Evolutionary conservation across 257 asterid species (phyloP).

Genomic region (Solanum neorickii): DNA sequence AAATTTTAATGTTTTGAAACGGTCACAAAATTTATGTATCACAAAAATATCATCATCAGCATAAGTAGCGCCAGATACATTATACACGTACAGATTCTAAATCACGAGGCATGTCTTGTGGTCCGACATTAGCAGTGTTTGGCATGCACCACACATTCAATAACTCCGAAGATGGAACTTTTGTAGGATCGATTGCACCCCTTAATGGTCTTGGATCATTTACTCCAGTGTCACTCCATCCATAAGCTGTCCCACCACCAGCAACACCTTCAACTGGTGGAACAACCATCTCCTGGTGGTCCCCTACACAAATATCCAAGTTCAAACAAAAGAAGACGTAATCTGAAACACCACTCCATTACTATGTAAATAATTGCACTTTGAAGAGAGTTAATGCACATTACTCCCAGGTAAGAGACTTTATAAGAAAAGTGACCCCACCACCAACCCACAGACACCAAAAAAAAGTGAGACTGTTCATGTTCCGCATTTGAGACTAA

Average conservation of each 20-base stretch:
- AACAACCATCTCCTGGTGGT: slow-evolving; percentile 41
- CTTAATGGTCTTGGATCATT: slow-evolving; percentile 39
- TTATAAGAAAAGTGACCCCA: neutral
- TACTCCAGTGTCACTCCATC: slow-evolving; percentile 65
- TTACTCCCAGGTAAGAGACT: neutral
- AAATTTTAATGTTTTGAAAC: neutral
- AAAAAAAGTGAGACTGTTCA: neutral
- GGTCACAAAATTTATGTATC: neutral
- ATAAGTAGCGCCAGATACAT: neutral
- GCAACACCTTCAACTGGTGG: slow-evolving; percentile 98
- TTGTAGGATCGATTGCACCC: slow-evolving; percentile 71
- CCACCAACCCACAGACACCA: neutral
- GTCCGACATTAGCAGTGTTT: slow-evolving; percentile 81
- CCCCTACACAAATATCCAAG: slow-evolving; percentile 30
- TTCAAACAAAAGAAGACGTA: neutral
- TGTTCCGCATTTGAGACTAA: neutral
- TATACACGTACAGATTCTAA: slow-evolving; percentile 62
- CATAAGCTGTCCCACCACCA: slow-evolving; percentile 97
- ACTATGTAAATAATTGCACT: neutral
- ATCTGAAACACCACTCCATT: neutral
- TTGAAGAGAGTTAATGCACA: neutral
- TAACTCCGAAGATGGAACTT: slow-evolving; percentile 66
- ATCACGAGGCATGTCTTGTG: slow-evolving; percentile 82
- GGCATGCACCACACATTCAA: slow-evolving; percentile 97
- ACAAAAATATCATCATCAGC: neutral